Conservation (phyloP, 2,329 filamentous ascomycete genomes). For the Penicillium sp. region DNA sequence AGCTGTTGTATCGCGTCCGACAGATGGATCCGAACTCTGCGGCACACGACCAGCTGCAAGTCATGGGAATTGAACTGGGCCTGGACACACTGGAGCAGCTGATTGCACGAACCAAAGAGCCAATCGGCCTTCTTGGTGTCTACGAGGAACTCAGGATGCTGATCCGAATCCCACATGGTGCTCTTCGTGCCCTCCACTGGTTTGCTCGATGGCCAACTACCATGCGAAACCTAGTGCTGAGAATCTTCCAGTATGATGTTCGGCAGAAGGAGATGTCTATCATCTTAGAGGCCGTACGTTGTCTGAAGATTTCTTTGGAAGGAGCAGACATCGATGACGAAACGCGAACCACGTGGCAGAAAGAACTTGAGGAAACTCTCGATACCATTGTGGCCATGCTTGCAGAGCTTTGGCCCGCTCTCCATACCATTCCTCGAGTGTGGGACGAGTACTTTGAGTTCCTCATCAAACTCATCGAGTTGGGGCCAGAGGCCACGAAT, state of each 20-base stretch:
- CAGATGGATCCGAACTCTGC: conserved; percentile 58
- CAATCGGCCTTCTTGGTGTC: conserved; percentile 66
- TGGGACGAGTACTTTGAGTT: conserved; percentile 80
- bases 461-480: conserved; percentile 68
- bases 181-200: conserved; percentile 66
- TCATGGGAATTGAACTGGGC: conserved; percentile 49
- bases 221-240: conserved; percentile 70
- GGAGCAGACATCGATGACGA: conserved; percentile 34
- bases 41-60: conserved; percentile 54
- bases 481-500: conserved; percentile 65
- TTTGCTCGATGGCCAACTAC: conserved; percentile 61
- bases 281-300: conserved; percentile 60
- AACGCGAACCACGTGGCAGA: conserved; percentile 35
- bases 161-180: conserved; percentile 62
- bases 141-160: conserved; percentile 59
- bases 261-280: conserved; percentile 60
- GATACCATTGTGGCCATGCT: conserved; percentile 56
- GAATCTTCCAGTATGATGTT: conserved; percentile 63
- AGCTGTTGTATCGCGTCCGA: conserved; percentile 65
- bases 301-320: conserved; percentile 54
- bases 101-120: conserved; percentile 72
- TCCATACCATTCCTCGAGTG: conserved; percentile 66
- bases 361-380: conserved; percentile 38
- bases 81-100: conserved; percentile 75
- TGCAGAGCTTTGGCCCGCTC: conserved; percentile 64